Evolutionary conservation across 2,329 filamentous ascomycete genomes (phyloP).

Genomic region (Penicillium psychrosexuale): DNA sequence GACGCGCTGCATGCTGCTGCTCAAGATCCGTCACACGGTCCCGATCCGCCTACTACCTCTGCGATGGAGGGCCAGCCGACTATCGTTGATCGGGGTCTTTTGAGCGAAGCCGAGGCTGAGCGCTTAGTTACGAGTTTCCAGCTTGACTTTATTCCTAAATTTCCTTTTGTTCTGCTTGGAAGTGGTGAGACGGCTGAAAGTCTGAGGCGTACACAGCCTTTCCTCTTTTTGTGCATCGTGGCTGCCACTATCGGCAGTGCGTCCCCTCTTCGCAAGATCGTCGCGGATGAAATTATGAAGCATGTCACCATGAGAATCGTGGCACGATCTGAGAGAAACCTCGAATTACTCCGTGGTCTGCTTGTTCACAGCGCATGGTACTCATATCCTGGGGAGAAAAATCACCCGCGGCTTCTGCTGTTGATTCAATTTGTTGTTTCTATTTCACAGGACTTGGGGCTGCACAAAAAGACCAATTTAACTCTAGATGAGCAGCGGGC

Average conservation of each 20-base stretch:
- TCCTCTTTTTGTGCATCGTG: background rate
- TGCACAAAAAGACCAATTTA: background rate
- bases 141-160: background rate
- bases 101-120: background rate
- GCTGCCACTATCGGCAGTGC: background rate
- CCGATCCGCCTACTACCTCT: background rate
- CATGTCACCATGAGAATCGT: background rate
- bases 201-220: background rate
- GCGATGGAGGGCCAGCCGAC: background rate
- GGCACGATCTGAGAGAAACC: background rate
- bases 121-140: background rate
- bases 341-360: background rate
- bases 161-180: background rate
- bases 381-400: background rate
- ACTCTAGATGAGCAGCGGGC: background rate
- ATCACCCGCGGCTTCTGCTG: background rate
- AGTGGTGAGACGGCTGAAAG: background rate
- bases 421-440: background rate
- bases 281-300: background rate
- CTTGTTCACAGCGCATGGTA: background rate
- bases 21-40: background rate
- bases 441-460: background rate
- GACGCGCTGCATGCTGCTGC: background rate
- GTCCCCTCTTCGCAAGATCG: background rate
- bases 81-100: background rate